Evolutionary conservation across 2,329 filamentous ascomycete genomes (phyloP), one percentile per base, ranked within the genome.

Genomic region (Aspergillus alliaceus): DNA sequence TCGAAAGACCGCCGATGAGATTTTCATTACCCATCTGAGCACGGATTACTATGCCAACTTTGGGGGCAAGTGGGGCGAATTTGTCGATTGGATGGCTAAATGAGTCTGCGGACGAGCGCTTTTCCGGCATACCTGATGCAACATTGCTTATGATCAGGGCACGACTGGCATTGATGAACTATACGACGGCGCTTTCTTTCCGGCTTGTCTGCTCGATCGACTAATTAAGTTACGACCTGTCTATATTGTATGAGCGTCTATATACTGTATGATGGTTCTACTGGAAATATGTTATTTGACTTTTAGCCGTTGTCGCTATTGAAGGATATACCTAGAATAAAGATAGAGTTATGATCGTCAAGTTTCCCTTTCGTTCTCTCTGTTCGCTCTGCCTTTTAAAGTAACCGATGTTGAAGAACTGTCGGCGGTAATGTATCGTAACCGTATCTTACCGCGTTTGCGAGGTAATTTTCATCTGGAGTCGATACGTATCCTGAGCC

Each of bases 11-110:
- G 73, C 72, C 11, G 74, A 75, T 29, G 72, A 73, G 56, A 56
- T 78, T 25, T 78, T 75, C 59, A 66, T 78, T 56, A 78, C 76
- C 6, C 73, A 76, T 51, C 65, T 76, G 50, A 66, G 59, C 42
- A 64, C 64, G 11, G 66, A 77, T 59, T 77, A 76, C 61, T 78
- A 78, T 62, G 69, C 75, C 32, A 69, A 68, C 39, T 78, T 77
- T 63, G 74, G 74, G 39, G 40, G 50, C 11, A 64, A 65, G 39
- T 77, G 75, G 76, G 52, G 51, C 12, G 72, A 72, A 12, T 77
- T 77, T 64, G 72, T 75, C 20, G 61, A 66, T 53, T 53, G 72
- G 56, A 72, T 73, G 70, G 69, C 64, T 6, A 57, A 59, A 24
- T 68, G 54, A 59, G 44, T 6, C 15, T 31, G 7, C 14, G 31